Conservation (phyloP, 768 basidiomycete species). For the Cyathus striatus region DNA sequence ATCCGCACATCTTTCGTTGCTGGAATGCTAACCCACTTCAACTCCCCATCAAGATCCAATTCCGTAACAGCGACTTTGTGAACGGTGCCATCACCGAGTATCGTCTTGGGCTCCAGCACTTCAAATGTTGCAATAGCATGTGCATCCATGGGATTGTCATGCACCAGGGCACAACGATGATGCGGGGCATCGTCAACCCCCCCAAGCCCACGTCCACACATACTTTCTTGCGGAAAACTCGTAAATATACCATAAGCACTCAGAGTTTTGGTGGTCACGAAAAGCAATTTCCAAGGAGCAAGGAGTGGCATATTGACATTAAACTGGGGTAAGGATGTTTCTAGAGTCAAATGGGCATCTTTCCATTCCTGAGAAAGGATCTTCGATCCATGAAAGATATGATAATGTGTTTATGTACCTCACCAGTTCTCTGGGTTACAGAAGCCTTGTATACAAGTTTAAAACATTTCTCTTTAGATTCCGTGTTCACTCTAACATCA, state of each 20-base stretch:
- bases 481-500: conserved; percentile 32
- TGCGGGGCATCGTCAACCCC: no score
- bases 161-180: no score
- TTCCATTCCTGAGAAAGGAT: conserved; percentile 25
- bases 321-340: conserved; percentile 27
- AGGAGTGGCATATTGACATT: conserved; percentile 22
- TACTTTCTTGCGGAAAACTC: no score
- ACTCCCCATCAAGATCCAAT: no score
- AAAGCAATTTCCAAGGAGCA: conserved; percentile 18
- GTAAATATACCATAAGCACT: no score
- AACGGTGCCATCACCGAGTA: no score
- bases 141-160: no score
- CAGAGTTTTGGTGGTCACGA: no score
- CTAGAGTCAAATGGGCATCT: conserved; percentile 25
- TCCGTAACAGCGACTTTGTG: no score
- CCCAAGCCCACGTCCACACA: no score
- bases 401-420: conserved; percentile 16
- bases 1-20: conserved; percentile 22
- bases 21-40: conserved; percentile 29
- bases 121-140: no score
- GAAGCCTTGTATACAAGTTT: conserved; percentile 32
- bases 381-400: neutral
- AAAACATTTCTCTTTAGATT: conserved; percentile 23
- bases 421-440: conserved; percentile 33
- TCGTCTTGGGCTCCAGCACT: no score